A percentile compares a stretch with the other conserved stretches of the same genome.
Evolutionary conservation across 345 rosid genomes (phyloP).

Genomic region (Rubroshorea leprosula): DNA sequence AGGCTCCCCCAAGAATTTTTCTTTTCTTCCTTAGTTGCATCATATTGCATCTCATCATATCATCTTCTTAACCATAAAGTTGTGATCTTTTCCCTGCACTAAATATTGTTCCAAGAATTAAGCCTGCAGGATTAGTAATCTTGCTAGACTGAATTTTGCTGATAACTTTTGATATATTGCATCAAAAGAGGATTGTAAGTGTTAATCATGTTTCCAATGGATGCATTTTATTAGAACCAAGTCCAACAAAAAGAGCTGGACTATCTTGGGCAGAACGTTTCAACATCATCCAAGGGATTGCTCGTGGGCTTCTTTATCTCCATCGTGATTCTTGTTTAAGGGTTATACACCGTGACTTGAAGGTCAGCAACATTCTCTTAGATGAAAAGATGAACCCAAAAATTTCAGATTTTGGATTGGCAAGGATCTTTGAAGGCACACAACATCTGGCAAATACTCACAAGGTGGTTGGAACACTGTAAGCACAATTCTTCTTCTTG

Average conservation of each 20-base stretch:
- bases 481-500: background rate
- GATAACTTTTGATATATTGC: background rate
- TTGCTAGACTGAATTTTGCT: background rate
- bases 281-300: slow-evolving; percentile 22
- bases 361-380: slow-evolving; percentile 23
- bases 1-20: background rate
- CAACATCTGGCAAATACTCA: slow-evolving; percentile 17
- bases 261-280: slow-evolving; percentile 18
- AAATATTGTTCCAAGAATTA: too few species aligned
- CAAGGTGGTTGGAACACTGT: slow-evolving; percentile 24
- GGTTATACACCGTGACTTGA: slow-evolving; percentile 24
- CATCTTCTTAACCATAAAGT: background rate
- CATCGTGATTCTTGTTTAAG: slow-evolving; percentile 26
- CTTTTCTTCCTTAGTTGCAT: background rate
- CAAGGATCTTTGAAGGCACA: slow-evolving; percentile 16
- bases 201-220: background rate
- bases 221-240: background rate
- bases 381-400: slow-evolving; percentile 29
- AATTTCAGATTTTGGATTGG: slow-evolving; percentile 34
- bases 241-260: slow-evolving; percentile 4
- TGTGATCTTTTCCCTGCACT: background rate
- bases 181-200: background rate
- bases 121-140: too few species aligned
- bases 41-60: background rate
- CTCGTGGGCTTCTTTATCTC: slow-evolving; percentile 30